Conservation (phyloP, 495 filamentous ascomycete species). For the Aspergillus diversus region DNA sequence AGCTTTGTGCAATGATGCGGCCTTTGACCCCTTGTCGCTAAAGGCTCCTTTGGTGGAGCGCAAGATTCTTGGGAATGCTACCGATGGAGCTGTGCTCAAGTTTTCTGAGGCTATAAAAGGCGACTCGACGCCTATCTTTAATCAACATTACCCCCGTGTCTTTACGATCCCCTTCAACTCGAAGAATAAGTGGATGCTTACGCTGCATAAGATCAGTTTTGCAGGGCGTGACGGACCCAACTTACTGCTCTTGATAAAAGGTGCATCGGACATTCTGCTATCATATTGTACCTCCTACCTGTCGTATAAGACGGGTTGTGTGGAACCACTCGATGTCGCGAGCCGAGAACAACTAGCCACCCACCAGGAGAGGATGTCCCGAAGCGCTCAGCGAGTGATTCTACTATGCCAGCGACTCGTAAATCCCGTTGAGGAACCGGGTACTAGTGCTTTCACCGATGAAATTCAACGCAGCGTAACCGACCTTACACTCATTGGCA, state of each 20-base stretch:
- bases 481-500: slow-evolving; percentile 52
- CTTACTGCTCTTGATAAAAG: slow-evolving; percentile 49
- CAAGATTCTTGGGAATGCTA: slow-evolving; percentile 70
- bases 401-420: slow-evolving; percentile 47
- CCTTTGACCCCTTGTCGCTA: slow-evolving; percentile 65
- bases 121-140: slow-evolving; percentile 51
- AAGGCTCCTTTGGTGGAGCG: slow-evolving; percentile 56
- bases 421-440: slow-evolving; percentile 25
- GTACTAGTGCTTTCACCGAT: slow-evolving; percentile 47
- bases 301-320: slow-evolving; percentile 37
- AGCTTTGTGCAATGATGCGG: slow-evolving; percentile 67
- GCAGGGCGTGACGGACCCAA: slow-evolving; percentile 9
- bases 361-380: slow-evolving; percentile 47
- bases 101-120: slow-evolving; percentile 60
- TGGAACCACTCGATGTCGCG: slow-evolving; percentile 38
- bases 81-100: slow-evolving; percentile 70
- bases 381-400: slow-evolving; percentile 55
- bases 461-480: slow-evolving; percentile 41
- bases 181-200: slow-evolving; percentile 70
- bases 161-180: slow-evolving; percentile 67
- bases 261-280: slow-evolving; percentile 55
- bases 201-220: slow-evolving; percentile 29
- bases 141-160: slow-evolving; percentile 39
- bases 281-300: slow-evolving; percentile 47
- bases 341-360: slow-evolving; percentile 38